Evolutionary conservation across 805 yeast genomes (phyloP).

Genomic region (Nakazawaea populi): DNA sequence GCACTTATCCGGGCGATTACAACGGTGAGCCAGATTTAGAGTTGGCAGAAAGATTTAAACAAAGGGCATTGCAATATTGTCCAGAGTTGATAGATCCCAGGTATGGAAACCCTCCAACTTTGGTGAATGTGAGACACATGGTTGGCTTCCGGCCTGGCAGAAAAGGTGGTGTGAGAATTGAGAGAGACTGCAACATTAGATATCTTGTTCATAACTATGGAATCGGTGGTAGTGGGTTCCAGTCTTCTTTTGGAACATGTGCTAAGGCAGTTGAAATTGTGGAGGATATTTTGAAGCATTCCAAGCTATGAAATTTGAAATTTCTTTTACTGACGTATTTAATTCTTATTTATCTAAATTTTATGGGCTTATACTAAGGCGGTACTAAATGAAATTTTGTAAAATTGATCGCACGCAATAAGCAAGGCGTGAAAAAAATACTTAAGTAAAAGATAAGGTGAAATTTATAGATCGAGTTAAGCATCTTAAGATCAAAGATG

Average conservation of each 20-base stretch:
- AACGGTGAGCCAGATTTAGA: conserved; percentile 30
- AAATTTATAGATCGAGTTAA: not conserved
- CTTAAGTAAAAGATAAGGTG: not conserved
- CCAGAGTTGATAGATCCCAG: conserved; percentile 30
- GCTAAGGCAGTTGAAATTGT: conserved; percentile 34
- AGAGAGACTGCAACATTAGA: conserved; percentile 18
- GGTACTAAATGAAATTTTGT: not conserved
- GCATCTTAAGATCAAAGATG: not conserved
- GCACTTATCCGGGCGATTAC: conserved; percentile 17
- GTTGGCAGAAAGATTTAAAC: conserved; percentile 40
- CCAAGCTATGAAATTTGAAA: conserved; percentile 13
- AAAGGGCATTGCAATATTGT: conserved; percentile 34
- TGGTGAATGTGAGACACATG: conserved; percentile 43
- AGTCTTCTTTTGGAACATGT: conserved; percentile 63
- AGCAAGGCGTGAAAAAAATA: too few relatives aligned
- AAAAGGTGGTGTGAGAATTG: conserved; percentile 46
- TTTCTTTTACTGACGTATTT: not conserved
- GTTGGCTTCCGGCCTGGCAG: conserved; percentile 70
- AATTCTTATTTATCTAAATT: too few relatives aligned
- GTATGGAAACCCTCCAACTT: conserved; percentile 24
- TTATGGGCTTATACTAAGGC: not conserved
- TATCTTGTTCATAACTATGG: conserved; percentile 54
- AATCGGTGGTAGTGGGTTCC: conserved; percentile 69
- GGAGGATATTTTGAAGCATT: conserved; percentile 19
- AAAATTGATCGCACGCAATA: too few relatives aligned